Evolutionary conservation across 2,329 filamentous ascomycete species (phyloP).

Genomic region (Botryosphaeria dothidea): DNA sequence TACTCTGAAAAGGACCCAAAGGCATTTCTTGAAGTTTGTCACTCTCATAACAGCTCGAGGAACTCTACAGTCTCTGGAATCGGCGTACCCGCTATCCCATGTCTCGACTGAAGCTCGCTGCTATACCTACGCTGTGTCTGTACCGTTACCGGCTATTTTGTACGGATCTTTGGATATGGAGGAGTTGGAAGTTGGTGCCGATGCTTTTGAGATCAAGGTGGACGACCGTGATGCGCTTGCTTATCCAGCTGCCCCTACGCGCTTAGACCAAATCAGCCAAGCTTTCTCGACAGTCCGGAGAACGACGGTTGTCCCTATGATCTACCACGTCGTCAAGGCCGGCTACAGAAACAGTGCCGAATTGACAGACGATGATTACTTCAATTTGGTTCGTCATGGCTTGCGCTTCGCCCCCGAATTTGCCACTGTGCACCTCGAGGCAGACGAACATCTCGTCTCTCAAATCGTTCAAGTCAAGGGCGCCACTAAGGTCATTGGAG

Average conservation of each 20-base stretch:
- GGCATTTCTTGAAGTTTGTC: constrained; percentile 70
- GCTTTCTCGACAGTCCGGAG: constrained; percentile 62
- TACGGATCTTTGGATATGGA: constrained; percentile 60
- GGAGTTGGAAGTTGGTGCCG: constrained; percentile 64
- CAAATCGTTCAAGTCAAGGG: constrained; percentile 55
- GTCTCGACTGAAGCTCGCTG: constrained; percentile 61
- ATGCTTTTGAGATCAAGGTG: constrained; percentile 63
- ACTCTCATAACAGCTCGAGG: constrained; percentile 59
- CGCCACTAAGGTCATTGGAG: constrained; percentile 63
- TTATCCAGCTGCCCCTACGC: constrained; percentile 18
- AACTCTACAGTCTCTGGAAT: constrained; percentile 60
- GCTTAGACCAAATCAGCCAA: constrained; percentile 52
- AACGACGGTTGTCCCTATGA: constrained; percentile 56
- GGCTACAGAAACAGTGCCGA: constrained; percentile 15
- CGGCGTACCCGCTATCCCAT: constrained; percentile 65
- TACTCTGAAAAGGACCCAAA: constrained; percentile 67
- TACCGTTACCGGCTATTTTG: constrained; percentile 60
- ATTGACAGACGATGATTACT: constrained; percentile 43
- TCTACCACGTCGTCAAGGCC: constrained; percentile 39
- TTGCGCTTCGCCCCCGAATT: constrained; percentile 64
- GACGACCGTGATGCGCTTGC: constrained; percentile 41
- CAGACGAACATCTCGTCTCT: constrained; percentile 35
- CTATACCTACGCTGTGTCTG: constrained; percentile 68
- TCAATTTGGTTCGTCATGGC: constrained; percentile 60
- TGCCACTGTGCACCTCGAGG: constrained; percentile 56